Conservation (phyloP, 805 yeast genomes). For the Teunomyces aglyptinius region DNA sequence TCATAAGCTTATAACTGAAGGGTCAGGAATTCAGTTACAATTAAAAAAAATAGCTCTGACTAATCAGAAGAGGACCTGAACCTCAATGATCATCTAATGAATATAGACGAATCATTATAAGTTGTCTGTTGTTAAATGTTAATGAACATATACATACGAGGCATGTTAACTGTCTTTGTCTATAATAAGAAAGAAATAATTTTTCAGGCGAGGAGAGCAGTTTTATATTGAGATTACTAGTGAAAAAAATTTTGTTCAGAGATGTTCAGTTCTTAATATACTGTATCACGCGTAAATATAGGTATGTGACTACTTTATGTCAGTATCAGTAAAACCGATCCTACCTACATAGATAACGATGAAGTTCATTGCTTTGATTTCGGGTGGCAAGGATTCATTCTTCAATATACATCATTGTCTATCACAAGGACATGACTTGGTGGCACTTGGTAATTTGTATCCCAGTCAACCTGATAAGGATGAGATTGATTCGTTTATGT, state of each 20-base stretch:
- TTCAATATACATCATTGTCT: conserved; percentile 84
- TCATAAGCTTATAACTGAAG: conserved; percentile 57
- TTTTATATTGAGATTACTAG: background rate
- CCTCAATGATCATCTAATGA: conserved; percentile 39
- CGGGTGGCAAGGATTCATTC: conserved; percentile 97
- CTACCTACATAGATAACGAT: conserved; percentile 33
- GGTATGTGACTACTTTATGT: conserved; percentile 3
- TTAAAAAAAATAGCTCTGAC: conserved; percentile 22
- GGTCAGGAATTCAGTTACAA: conserved; percentile 83
- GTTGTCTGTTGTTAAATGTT: conserved; percentile 5
- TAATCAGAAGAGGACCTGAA: conserved; percentile 63
- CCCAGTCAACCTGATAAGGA: conserved; percentile 45
- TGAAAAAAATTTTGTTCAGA: conserved; percentile 2
- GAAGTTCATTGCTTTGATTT: conserved; percentile 89
- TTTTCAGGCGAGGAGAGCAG: background rate
- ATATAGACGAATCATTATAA: conserved; percentile 3
- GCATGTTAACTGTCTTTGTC: conserved; percentile 46
- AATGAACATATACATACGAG: conserved; percentile 49
- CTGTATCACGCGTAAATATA: conserved; percentile 4
- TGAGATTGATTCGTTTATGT: conserved; percentile 94
- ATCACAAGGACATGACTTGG: conserved; percentile 80
- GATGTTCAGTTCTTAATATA: background rate
- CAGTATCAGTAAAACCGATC: background rate
- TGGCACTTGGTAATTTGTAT: conserved; percentile 80
- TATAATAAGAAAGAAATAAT: conserved; percentile 6